Conservation (phyloP, 2,329 filamentous ascomycete species). For the Ophiocordyceps sinensis region DNA sequence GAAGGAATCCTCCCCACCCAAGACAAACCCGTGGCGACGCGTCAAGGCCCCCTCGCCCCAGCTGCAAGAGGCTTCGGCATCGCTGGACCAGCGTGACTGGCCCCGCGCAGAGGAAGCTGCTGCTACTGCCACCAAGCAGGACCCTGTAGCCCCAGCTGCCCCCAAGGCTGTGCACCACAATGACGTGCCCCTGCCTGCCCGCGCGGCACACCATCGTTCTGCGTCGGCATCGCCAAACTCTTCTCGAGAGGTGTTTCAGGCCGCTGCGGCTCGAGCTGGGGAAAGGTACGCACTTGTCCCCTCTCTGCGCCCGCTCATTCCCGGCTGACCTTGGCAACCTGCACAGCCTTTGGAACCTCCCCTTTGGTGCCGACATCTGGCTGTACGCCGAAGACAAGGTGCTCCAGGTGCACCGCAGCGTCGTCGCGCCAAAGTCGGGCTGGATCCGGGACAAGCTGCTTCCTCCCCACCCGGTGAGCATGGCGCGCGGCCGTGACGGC, state of each 20-base stretch:
- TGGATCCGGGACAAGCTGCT: slow-evolving; percentile 20
- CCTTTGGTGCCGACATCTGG: slow-evolving; percentile 18
- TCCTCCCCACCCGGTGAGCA: slow-evolving; percentile 12
- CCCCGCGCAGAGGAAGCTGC: not conserved
- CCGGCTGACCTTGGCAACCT: not conserved
- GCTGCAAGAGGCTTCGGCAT: slow-evolving; percentile 1
- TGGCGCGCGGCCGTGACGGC: not conserved
- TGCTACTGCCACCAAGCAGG: not conserved
- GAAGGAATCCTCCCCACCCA: slow-evolving; percentile 18
- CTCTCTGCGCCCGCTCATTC: not conserved
- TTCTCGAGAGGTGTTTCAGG: slow-evolving; percentile 11
- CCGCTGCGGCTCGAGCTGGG: slow-evolving; percentile 12
- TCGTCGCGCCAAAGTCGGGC: slow-evolving; percentile 16
- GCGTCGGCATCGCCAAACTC: not conserved
- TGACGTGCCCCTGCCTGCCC: not conserved
- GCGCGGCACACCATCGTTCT: not conserved
- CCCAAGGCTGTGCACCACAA: not conserved
- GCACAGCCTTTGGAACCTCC: slow-evolving; percentile 15
- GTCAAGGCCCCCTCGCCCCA: not conserved
- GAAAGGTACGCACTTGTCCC: slow-evolving; percentile 8
- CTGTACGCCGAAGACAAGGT: slow-evolving; percentile 9
- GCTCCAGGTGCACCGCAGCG: slow-evolving; percentile 19
- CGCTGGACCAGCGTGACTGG: not conserved
- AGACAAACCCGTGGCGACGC: slow-evolving; percentile 16
- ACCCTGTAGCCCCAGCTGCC: not conserved